phyloP scores from a whole-genome alignment of 805 yeast genomes.

The Barnettozyma siamensis region DNA sequence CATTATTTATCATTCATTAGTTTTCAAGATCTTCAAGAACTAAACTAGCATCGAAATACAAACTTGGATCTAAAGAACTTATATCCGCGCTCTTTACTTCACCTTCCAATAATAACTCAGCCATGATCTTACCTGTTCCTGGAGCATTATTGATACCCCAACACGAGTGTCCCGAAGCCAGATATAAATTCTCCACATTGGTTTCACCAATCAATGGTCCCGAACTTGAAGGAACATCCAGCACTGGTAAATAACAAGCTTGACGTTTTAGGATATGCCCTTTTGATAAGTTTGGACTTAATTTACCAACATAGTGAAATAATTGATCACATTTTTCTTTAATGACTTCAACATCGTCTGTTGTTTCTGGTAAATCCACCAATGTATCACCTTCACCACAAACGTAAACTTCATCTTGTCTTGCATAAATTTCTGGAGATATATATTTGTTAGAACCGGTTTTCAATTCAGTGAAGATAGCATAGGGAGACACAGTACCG shows the following conservation, averaged over 20 bases:
- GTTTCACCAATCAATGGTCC: conserved; percentile 96
- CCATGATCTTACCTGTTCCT: conserved; percentile 89
- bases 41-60: conserved; percentile 72
- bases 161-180: conserved; percentile 94
- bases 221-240: conserved; percentile 85
- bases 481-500: conserved; percentile 81
- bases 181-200: conserved; percentile 66
- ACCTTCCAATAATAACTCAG: conserved; percentile 84
- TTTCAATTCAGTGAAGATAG: conserved; percentile 87
- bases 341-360: conserved; percentile 88
- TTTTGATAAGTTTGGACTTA: conserved; percentile 60
- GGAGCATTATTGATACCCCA: conserved; percentile 99
- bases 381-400: conserved; percentile 96
- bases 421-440: conserved; percentile 91
- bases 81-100: conserved; percentile 72
- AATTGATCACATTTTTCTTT: conserved; percentile 83
- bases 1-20: neutral
- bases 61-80: conserved; percentile 75
- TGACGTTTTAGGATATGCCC: conserved; percentile 80
- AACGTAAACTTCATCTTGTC: conserved; percentile 92
- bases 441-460: conserved; percentile 63
- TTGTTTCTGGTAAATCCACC: conserved; percentile 87
- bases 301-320: conserved; percentile 71
- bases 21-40: conserved; percentile 15
- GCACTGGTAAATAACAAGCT: conserved; percentile 93